A percentile compares a stretch with the other conserved stretches of the same genome.
Conservation (phyloP, 83 land plant species). For the Diphasiastrum complanatum region DNA sequence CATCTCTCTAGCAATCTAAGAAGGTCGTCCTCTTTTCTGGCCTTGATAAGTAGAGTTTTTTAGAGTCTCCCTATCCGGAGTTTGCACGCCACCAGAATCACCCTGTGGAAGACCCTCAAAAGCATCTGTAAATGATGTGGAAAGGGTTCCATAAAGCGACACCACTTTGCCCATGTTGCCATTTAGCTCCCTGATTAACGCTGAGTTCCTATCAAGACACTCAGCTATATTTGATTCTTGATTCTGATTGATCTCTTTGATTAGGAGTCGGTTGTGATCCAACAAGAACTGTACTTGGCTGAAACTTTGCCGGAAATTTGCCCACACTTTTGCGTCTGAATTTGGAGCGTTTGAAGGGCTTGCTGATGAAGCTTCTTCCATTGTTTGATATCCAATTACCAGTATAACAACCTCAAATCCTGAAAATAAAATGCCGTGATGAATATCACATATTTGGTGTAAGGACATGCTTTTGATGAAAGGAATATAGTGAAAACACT, state of each 20-base stretch:
- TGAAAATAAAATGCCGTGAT: no score
- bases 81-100: constrained; percentile 45
- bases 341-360: no score
- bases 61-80: constrained; percentile 27
- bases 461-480: no score
- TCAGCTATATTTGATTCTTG: constrained; percentile 16
- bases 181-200: constrained; percentile 13
- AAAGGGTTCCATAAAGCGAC: constrained; percentile 3
- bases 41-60: no score
- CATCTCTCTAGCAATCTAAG: no score
- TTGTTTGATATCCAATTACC: no score
- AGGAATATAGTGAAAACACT: no score
- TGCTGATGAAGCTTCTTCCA: no score
- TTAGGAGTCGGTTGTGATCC: constrained; percentile 19
- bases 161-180: constrained; percentile 13
- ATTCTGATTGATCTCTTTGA: constrained; percentile 13
- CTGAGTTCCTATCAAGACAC: constrained; percentile 9
- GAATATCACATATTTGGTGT: no score
- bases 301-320: constrained; percentile 7
- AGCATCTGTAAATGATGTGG: constrained; percentile 37
- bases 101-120: constrained; percentile 53
- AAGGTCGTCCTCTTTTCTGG: no score
- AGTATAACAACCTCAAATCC: no score
- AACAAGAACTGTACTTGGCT: constrained; percentile 15
- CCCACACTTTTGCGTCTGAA: constrained; percentile 48